Base-by-base conservation (phyloP, 805 yeast species). In the Hermanozyma aechmeae region DNA sequence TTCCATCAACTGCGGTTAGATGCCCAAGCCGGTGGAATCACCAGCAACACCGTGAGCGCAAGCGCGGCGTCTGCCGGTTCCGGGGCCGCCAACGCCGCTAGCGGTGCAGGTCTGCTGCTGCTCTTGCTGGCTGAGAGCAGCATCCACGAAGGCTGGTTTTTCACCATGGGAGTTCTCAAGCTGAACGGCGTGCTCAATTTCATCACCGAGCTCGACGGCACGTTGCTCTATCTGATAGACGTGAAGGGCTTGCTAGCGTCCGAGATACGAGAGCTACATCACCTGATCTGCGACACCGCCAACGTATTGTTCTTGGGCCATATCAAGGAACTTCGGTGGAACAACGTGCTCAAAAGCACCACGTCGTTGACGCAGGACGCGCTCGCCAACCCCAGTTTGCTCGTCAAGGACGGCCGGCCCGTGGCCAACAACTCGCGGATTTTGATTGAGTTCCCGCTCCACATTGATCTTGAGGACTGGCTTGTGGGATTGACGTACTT, bases 381-480 rank as follows among this genome's bases (percentile, higher is more conserved):
- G 5, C 16, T 12, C 15, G 23, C 34, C n/a, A 9, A 27, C 15
- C 42, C 27, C 16, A 25, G 30, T 12, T 55, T 62, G 25, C 43
- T 62, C 24, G 30, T 42, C 8, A 47, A 51, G 28, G 69, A 61
- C 13, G 61, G 58, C 23, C 53, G 53, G 28, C 33, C 37, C 17
- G 42, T 59, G 9, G 38, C 55, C 13, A 58, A 53, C 20, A 45
- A 51, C 36, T 55, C 51, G 32, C 43, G 79, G 28, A 58, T 76
- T 3, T 52, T 78, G 14, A 56, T 80, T 27, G 73, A 71, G 38
- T 80, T 80, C 37, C 80, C 83, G 3, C 55, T 76, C 23, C 73
- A 72, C 40, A 73, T 75, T 14, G 87, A 79, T 48, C 58, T 79
- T 24, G 87, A 79, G 44, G 86, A 79, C 46, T 80, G 92, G 87